A percentile compares a stretch with the other conserved stretches of the same genome.
Conservation (phyloP, 371 early-diverging fungal species). For the Mucor ambiguus region DNA sequence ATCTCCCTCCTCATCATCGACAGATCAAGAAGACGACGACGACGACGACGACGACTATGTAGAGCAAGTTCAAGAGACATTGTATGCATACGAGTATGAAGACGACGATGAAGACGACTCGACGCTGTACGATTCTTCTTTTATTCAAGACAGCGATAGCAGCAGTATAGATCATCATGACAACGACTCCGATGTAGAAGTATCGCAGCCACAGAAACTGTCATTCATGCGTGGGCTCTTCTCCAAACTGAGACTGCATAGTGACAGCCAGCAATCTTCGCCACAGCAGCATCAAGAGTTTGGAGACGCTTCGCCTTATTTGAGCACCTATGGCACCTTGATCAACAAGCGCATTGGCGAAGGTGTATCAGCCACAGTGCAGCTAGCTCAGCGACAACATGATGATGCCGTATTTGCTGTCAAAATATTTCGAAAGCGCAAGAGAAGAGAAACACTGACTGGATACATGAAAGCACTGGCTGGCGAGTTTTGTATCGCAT, state of each 20-base stretch:
- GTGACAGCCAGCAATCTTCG: not conserved
- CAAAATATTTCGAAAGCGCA: conserved; percentile 40
- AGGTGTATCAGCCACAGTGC: conserved; percentile 26
- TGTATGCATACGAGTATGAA: conserved; percentile 1
- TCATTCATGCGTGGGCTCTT: conserved; percentile 10
- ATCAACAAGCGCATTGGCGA: conserved; percentile 17
- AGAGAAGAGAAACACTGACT: conserved; percentile 28
- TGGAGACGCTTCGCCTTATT: conserved; percentile 2
- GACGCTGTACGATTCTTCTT: not conserved
- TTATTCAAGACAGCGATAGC: not conserved
- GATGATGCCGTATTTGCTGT: conserved; percentile 32
- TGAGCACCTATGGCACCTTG: conserved; percentile 19
- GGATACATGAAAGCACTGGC: conserved; percentile 43
- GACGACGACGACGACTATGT: not conserved
- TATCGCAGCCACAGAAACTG: conserved; percentile 3
- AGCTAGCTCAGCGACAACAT: conserved; percentile 3
- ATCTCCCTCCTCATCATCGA: not conserved
- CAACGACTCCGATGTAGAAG: not conserved
- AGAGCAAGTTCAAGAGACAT: conserved; percentile 1
- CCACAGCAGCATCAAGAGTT: not conserved
- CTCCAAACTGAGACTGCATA: conserved; percentile 1
- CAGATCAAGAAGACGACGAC: not conserved
- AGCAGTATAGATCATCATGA: not conserved
- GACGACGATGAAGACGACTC: not conserved
- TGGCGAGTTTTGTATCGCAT: conserved; percentile 37